A percentile compares a stretch with the other conserved stretches of the same genome.
These are phyloP conservation scores for Diaporthe destruens DNA, from an alignment of 2,329 filamentous ascomycete species.

Conservation along the genomic window DNA sequence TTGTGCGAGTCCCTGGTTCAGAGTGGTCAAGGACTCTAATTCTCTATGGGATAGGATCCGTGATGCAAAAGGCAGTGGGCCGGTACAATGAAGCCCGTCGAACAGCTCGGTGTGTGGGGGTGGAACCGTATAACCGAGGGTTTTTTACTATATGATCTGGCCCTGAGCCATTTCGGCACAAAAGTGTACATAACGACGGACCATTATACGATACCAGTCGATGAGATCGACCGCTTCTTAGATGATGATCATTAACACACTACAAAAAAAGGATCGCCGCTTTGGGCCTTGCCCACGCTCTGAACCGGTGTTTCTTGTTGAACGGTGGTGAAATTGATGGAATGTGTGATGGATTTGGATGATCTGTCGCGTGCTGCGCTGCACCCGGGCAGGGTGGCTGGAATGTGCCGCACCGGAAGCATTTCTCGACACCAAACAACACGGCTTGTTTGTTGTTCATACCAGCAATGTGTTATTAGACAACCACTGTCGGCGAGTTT, in stretches of 20 bases:
- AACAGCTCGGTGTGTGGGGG: slow-evolving; percentile 29
- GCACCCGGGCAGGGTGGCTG: background rate
- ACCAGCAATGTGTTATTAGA: slow-evolving; percentile 31
- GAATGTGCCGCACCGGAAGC: slow-evolving; percentile 21
- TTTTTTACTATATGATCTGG: slow-evolving; percentile 6
- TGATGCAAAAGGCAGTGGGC: slow-evolving; percentile 31
- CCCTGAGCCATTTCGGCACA: slow-evolving; percentile 32
- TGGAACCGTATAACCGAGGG: slow-evolving; percentile 25
- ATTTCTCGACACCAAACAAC: slow-evolving; percentile 34
- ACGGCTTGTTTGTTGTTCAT: slow-evolving; percentile 27
- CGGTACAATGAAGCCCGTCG: slow-evolving; percentile 30
- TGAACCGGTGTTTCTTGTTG: slow-evolving; percentile 3
- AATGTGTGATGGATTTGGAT: slow-evolving; percentile 9
- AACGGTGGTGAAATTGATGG: slow-evolving; percentile 2
- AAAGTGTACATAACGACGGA: slow-evolving; percentile 41
- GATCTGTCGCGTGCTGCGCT: slow-evolving; percentile 3
- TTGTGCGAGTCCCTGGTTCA: slow-evolving; percentile 19
- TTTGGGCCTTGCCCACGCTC: slow-evolving; percentile 3
- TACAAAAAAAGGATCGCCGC: slow-evolving; percentile 19
- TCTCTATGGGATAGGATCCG: slow-evolving; percentile 35
- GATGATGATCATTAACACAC: slow-evolving; percentile 27
- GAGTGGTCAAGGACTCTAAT: slow-evolving; percentile 35
- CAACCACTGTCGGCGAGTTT: slow-evolving; percentile 10
- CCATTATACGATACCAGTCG: slow-evolving; percentile 40
- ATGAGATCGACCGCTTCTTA: slow-evolving; percentile 35